Conservation (phyloP, 768 basidiomycete species). For the Pisolithus microcarpus region DNA sequence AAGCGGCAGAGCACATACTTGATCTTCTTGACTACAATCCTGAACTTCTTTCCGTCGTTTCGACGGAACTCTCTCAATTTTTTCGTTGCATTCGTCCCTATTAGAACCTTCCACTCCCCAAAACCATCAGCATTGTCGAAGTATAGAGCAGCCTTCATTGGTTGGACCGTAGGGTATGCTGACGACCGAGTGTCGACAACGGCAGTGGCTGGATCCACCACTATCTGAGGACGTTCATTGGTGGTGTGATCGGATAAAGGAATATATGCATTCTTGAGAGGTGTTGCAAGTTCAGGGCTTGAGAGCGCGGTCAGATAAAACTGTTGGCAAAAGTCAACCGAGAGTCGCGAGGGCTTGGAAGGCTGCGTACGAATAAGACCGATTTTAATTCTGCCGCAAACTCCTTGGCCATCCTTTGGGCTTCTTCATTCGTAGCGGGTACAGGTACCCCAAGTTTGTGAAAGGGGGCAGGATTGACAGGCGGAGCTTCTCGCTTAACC, state of each 20-base stretch:
- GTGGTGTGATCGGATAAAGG: neutral
- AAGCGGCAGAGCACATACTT: conserved; percentile 32
- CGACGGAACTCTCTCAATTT: conserved; percentile 43
- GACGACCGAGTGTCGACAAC: conserved; percentile 13
- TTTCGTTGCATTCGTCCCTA: conserved; percentile 43
- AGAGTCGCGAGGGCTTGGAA: no score
- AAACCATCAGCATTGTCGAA: conserved; percentile 54
- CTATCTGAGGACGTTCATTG: neutral
- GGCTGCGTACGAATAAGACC: conserved; percentile 22
- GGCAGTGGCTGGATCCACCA: neutral
- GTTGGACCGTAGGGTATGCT: conserved; percentile 43
- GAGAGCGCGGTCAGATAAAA: conserved; percentile 19
- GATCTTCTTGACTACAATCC: conserved; percentile 61
- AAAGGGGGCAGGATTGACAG: conserved; percentile 25
- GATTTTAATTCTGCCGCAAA: conserved; percentile 21
- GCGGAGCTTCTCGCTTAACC: conserved; percentile 4
- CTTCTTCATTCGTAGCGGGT: conserved; percentile 21
- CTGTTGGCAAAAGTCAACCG: conserved; percentile 5
- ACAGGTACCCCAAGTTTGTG: conserved; percentile 19
- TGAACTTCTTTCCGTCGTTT: conserved; percentile 40
- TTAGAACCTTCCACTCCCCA: conserved; percentile 57
- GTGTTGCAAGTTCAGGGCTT: conserved; percentile 8
- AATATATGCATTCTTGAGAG: conserved; percentile 8
- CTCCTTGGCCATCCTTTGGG: conserved; percentile 1
- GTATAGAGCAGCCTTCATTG: conserved; percentile 54